Conservation (phyloP, 2,329 filamentous ascomycete species). For the Monosporascus sp. region DNA sequence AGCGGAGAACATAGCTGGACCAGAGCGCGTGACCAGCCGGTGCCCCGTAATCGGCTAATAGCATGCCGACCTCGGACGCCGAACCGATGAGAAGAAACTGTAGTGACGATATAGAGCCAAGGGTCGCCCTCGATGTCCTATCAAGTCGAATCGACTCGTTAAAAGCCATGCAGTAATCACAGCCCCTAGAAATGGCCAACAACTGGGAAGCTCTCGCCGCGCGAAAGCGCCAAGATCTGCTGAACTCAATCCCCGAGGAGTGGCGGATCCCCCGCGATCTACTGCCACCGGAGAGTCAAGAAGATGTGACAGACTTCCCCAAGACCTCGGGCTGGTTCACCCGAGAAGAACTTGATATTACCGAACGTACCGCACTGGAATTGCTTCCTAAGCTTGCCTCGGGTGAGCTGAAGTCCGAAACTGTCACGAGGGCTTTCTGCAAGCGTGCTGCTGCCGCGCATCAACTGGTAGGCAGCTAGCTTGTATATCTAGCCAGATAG, state of each 20-base stretch:
- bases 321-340: constrained; percentile 56
- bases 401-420: constrained; percentile 31
- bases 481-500: not conserved
- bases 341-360: constrained; percentile 34
- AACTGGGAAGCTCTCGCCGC: constrained; percentile 38
- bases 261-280: constrained; percentile 51
- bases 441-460: constrained; percentile 34
- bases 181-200: constrained; percentile 12
- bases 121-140: too few relatives aligned
- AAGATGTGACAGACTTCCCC: constrained; percentile 54
- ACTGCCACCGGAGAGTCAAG: constrained; percentile 47
- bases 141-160: not conserved
- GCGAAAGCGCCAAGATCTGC: constrained; percentile 38
- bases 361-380: constrained; percentile 26
- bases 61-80: too few relatives aligned
- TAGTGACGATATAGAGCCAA: too few relatives aligned
- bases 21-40: too few relatives aligned
- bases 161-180: not conserved
- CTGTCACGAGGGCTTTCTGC: constrained; percentile 33
- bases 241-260: constrained; percentile 49
- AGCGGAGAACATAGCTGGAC: too few relatives aligned
- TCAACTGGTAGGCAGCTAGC: constrained; percentile 23
- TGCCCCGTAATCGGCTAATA: too few relatives aligned
- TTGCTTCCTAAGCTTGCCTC: constrained; percentile 31
- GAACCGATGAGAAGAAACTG: too few relatives aligned